These are phyloP conservation scores for Tetraselmis striata DNA, from an alignment of 139 green algal genomes.

Conservation along the genomic window DNA sequence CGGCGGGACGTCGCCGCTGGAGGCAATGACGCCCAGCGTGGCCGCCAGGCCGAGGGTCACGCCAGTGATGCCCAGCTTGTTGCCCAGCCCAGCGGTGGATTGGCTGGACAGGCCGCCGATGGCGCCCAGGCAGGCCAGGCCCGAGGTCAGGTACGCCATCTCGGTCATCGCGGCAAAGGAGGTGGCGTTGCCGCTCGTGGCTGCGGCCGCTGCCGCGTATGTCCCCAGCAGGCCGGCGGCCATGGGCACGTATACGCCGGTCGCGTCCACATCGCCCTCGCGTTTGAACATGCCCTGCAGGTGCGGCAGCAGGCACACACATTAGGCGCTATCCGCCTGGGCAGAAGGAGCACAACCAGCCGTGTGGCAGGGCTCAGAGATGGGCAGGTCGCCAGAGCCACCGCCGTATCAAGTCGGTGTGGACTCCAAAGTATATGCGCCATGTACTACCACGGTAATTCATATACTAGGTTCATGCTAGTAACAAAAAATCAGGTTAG, in stretches of 20 bases:
- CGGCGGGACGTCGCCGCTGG: constrained; percentile 20
- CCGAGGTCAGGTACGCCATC: constrained; percentile 63
- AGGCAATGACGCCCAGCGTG: constrained; percentile 52
- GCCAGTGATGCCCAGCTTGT: constrained; percentile 70
- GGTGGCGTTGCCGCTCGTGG: not conserved
- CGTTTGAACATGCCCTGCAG: constrained; percentile 95
- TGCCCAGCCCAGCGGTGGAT: constrained; percentile 65
- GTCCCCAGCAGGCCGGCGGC: constrained; percentile 39
- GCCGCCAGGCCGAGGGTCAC: constrained; percentile 64
- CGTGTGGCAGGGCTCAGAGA: too few relatives aligned
- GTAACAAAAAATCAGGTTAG: too few relatives aligned
- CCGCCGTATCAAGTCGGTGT: too few relatives aligned
- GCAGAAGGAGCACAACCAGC: too few relatives aligned
- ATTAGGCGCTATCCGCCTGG: too few relatives aligned
- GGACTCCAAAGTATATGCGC: too few relatives aligned
- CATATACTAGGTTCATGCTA: too few relatives aligned
- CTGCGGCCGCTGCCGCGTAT: constrained; percentile 15
- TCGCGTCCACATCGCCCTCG: constrained; percentile 22
- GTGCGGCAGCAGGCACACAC: too few relatives aligned
- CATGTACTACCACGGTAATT: too few relatives aligned
- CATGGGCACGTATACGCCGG: not conserved
- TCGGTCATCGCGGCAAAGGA: constrained; percentile 52
- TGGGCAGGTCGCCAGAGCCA: too few relatives aligned
- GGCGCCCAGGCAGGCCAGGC: constrained; percentile 70
- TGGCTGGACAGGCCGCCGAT: constrained; percentile 79